phyloP scores from a whole-genome alignment of 352 stramenopile genomes.

The Elongisporangium senticosum region DNA sequence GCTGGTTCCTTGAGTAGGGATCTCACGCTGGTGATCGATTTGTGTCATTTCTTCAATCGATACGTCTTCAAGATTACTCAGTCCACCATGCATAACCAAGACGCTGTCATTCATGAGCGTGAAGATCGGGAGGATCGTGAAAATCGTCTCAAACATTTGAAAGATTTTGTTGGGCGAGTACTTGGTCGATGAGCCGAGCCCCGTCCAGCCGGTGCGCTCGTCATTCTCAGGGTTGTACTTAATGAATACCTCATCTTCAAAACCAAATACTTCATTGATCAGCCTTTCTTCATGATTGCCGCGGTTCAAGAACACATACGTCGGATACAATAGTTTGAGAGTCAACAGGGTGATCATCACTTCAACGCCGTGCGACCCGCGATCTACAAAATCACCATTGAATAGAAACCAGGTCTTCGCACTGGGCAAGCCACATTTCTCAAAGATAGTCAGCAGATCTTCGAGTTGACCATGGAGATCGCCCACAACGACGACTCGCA shows the following conservation, averaged over 20 bases:
- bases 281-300: slow-evolving; percentile 94
- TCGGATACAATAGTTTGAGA: slow-evolving; percentile 87
- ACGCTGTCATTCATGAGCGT: slow-evolving; percentile 87
- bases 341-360: slow-evolving; percentile 86
- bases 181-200: slow-evolving; percentile 53
- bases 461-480: slow-evolving; percentile 92
- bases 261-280: slow-evolving; percentile 90
- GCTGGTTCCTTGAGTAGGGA: slow-evolving; percentile 73
- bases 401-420: slow-evolving; percentile 92
- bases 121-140: slow-evolving; percentile 86
- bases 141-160: slow-evolving; percentile 82
- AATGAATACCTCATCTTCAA: slow-evolving; percentile 77
- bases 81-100: slow-evolving; percentile 91
- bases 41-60: slow-evolving; percentile 80
- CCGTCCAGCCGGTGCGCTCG: slow-evolving; percentile 55
- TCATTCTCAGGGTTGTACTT: slow-evolving; percentile 79
- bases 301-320: slow-evolving; percentile 91
- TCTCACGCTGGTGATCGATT: slow-evolving; percentile 84
- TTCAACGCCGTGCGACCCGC: slow-evolving; percentile 89
- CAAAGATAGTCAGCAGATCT: slow-evolving; percentile 92
- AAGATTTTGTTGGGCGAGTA: slow-evolving; percentile 81
- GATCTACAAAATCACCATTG: slow-evolving; percentile 96
- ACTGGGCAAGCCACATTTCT: slow-evolving; percentile 86
- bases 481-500: slow-evolving; percentile 88
- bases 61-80: slow-evolving; percentile 85